phyloP scores from a whole-genome alignment of 2,329 filamentous ascomycete species.

The Lachnellula subtilissima region DNA sequence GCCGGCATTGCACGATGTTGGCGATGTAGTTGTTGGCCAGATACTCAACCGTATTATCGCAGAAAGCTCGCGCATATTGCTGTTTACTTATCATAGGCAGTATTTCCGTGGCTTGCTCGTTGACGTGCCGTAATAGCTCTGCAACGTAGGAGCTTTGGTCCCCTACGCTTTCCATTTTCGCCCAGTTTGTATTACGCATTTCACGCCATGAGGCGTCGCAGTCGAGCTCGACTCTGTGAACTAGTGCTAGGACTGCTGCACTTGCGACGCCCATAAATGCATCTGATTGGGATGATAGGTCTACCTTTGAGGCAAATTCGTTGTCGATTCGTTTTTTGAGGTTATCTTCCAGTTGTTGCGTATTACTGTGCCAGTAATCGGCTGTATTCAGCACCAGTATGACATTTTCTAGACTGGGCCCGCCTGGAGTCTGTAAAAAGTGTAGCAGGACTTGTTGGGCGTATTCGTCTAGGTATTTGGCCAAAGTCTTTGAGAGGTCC shows the following conservation, averaged over 20 bases:
- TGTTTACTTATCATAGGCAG: conserved; percentile 76
- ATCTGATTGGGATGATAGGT: conserved; percentile 89
- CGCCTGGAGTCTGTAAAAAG: conserved; percentile 50
- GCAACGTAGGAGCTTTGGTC: conserved; percentile 91
- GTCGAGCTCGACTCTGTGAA: conserved; percentile 75
- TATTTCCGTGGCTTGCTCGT: conserved; percentile 68
- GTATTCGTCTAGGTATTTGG: conserved; percentile 92
- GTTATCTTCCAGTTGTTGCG: conserved; percentile 88
- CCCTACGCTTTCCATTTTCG: conserved; percentile 84
- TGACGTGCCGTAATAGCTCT: conserved; percentile 71
- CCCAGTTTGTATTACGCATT: conserved; percentile 96
- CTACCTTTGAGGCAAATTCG: conserved; percentile 69
- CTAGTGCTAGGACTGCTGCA: conserved; percentile 76
- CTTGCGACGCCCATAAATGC: conserved; percentile 93
- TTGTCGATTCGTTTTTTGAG: conserved; percentile 86
- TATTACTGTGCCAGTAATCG: conserved; percentile 94
- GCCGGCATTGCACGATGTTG: conserved; percentile 83
- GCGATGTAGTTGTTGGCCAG: conserved; percentile 73
- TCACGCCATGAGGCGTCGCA: conserved; percentile 89
- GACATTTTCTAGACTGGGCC: conserved; percentile 64
- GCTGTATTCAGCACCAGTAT: conserved; percentile 91
- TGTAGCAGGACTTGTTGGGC: conserved; percentile 85
- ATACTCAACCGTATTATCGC: conserved; percentile 90
- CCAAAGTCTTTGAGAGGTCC: conserved; percentile 79
- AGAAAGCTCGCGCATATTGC: conserved; percentile 91